Base-by-base conservation (phyloP, 306 rosid genomes). In the Ammopiptanthus mongolicus region DNA sequence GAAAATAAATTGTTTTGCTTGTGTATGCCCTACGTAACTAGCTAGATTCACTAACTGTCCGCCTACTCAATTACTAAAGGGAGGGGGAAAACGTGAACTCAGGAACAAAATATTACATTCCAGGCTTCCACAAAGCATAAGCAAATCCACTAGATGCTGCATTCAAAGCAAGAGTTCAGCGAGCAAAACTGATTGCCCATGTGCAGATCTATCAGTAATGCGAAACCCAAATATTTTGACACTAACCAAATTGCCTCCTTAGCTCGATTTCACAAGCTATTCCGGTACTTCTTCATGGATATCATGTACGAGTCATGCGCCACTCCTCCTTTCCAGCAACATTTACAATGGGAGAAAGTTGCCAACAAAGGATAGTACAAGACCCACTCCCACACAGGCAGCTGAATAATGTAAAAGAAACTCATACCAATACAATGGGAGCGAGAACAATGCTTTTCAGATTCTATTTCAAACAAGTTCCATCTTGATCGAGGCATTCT, bases 401-500 rank as follows among this genome's bases (percentile, higher is more conserved):
- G 66, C 81, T 18, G 74, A 69, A 60, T 71, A 69, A 62, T 31
- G 72, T 58, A 77, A 80, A 62, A 17, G 66, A 69, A 66, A 75
- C 78, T 63, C 53, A 59, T 22, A 79, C 59, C 25, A 22, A 70
- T 52, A 69, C 47, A 78, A 8, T 62, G 57, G 84, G 81, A 41
- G 78, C 59, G 19, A 28, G 73, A 78, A 65, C 25, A 64, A 42
- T 19, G 66, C 44, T 71, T 55, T 61, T 62, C 62, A 22, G 64
- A 21, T 57, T 66, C 79, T 61, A 47, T 71, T 53, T 83, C 59
- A 82, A 81, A 82, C 74, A 25, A 70, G 50, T 68, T 69, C 85
- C 78, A 48, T 74, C 73, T 84, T 82, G 87, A 69, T 74, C 68
- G 76, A 80, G 44, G 77, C 87, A 59, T 71, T 86, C 77, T 83